Evolutionary conservation across 768 basidiomycete genomes (phyloP).

Genomic region (Imleria badia): DNA sequence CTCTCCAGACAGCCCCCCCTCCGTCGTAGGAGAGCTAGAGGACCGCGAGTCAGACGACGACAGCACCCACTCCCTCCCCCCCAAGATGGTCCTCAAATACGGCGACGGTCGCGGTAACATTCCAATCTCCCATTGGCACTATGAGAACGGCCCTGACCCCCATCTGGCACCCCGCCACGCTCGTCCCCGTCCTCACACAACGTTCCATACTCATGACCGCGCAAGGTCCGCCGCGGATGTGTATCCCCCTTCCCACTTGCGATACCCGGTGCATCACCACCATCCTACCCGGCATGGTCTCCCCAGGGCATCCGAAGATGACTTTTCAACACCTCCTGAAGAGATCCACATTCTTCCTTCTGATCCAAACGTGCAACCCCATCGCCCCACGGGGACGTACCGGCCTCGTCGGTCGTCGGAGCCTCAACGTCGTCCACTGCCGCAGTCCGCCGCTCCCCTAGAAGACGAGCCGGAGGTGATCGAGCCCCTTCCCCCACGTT

Average conservation of each 20-base stretch:
- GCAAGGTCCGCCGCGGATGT: slow-evolving; percentile 37
- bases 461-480: slow-evolving; percentile 34
- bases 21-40: slow-evolving; percentile 41
- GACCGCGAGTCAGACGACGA: slow-evolving; percentile 40
- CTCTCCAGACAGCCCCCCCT: slow-evolving; percentile 61
- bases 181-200: slow-evolving; percentile 27
- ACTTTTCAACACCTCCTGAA: slow-evolving; percentile 44
- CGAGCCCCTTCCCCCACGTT: slow-evolving; percentile 34
- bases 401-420: slow-evolving; percentile 32
- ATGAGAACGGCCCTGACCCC: slow-evolving; percentile 23
- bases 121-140: slow-evolving; percentile 53
- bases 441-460: slow-evolving; percentile 14
- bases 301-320: slow-evolving; percentile 17
- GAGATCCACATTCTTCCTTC: slow-evolving; percentile 65
- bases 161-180: too few relatives aligned
- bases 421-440: slow-evolving; percentile 26
- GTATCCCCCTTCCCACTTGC: slow-evolving; percentile 31
- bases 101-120: slow-evolving; percentile 62
- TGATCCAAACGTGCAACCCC: slow-evolving; percentile 36
- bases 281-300: slow-evolving; percentile 17
- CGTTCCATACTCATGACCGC: slow-evolving; percentile 37
- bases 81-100: slow-evolving; percentile 71
- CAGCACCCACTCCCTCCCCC: slow-evolving; percentile 52
- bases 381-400: slow-evolving; percentile 30
- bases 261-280: slow-evolving; percentile 20